Evolutionary conservation across 805 yeast species (phyloP).

Genomic region (Ogataea haglerorum): DNA sequence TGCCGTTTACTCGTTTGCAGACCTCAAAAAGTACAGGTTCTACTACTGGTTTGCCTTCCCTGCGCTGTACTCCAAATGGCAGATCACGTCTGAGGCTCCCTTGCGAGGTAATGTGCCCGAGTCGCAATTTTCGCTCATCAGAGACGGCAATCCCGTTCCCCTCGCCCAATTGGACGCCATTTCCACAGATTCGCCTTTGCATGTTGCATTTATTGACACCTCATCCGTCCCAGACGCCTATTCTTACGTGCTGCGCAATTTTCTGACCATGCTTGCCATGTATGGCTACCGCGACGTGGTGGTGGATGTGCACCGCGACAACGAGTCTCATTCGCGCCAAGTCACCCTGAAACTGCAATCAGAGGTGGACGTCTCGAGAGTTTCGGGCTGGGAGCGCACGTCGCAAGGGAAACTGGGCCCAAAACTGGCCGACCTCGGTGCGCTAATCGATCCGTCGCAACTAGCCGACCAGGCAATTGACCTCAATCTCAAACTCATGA

Average conservation of each 20-base stretch:
- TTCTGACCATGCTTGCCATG: conserved; percentile 28
- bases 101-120: background rate
- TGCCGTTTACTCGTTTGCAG: conserved; percentile 69
- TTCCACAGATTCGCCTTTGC: conserved; percentile 4
- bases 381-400: conserved; percentile 91
- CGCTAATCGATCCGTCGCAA: conserved; percentile 74
- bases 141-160: conserved; percentile 6
- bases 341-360: conserved; percentile 20
- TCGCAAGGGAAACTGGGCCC: conserved; percentile 71
- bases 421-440: conserved; percentile 75
- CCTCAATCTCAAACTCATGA: conserved; percentile 86
- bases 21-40: conserved; percentile 82
- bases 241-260: conserved; percentile 25
- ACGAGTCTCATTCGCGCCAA: conserved; percentile 25
- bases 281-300: conserved; percentile 35
- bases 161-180: conserved; percentile 8
- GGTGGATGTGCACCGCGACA: conserved; percentile 39
- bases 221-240: conserved; percentile 17
- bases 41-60: conserved; percentile 92
- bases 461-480: conserved; percentile 92
- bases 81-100: conserved; percentile 6
- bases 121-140: conserved; percentile 18
- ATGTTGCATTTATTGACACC: conserved; percentile 25
- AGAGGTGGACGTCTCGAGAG: conserved; percentile 34
- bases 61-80: conserved; percentile 53